phyloP scores from a whole-genome alignment of 2,329 filamentous ascomycete genomes.

The Aureobasidium vineae region DNA sequence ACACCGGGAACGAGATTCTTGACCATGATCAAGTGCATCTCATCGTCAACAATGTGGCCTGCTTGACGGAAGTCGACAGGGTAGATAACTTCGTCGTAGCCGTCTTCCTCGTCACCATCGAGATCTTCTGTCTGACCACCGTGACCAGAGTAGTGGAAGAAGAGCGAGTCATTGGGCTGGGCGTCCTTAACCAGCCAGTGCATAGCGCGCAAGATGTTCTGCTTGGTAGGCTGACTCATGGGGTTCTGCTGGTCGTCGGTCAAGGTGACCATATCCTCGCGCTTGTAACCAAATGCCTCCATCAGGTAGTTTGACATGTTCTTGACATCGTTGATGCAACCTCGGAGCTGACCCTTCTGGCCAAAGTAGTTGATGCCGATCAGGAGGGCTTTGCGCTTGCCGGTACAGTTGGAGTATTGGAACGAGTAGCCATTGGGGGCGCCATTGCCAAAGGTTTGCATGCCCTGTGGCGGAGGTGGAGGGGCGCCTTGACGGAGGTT shows the following conservation, averaged over 20 bases:
- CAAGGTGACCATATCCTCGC: slow-evolving; percentile 95
- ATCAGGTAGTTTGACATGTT: slow-evolving; percentile 94
- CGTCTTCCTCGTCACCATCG: slow-evolving; percentile 77
- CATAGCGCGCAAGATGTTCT: slow-evolving; percentile 93
- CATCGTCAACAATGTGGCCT: slow-evolving; percentile 81
- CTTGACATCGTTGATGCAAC: slow-evolving; percentile 96
- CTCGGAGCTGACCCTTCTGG: slow-evolving; percentile 83
- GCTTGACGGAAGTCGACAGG: slow-evolving; percentile 75
- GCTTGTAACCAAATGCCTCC: slow-evolving; percentile 84
- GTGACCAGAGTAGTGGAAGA: slow-evolving; percentile 95
- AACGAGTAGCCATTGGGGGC: slow-evolving; percentile 79
- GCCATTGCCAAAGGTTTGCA: slow-evolving; percentile 72
- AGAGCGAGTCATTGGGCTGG: slow-evolving; percentile 85
- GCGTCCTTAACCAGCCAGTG: slow-evolving; percentile 97
- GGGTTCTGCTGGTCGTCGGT: slow-evolving; percentile 97
- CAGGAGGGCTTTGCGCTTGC: slow-evolving; percentile 80
- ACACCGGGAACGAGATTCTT: slow-evolving; percentile 75
- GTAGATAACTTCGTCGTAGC: slow-evolving; percentile 81
- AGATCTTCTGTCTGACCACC: slow-evolving; percentile 78
- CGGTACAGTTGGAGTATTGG: slow-evolving; percentile 89
- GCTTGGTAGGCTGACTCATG: slow-evolving; percentile 95
- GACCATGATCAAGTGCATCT: slow-evolving; percentile 80
- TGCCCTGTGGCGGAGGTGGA: slow-evolving; percentile 37
- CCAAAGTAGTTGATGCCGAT: slow-evolving; percentile 98
- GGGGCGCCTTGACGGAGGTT: slow-evolving; percentile 51